Conservation (phyloP, 129 eudicot species). For the Pulicaria dysenterica region DNA sequence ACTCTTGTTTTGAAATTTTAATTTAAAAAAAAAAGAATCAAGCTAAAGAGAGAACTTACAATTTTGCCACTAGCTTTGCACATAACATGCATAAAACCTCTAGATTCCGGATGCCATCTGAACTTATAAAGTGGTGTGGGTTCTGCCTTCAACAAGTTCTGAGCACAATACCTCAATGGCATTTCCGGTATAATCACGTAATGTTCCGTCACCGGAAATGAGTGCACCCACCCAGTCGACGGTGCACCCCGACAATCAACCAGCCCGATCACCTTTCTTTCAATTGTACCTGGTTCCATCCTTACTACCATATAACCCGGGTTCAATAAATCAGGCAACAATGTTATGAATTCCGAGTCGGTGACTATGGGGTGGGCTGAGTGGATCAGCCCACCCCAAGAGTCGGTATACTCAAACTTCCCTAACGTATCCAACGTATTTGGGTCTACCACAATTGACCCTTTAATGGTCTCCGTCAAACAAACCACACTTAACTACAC, state of each 20-base stretch:
- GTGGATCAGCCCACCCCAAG: conserved; percentile 69
- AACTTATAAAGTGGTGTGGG: conserved; percentile 95
- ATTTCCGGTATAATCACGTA: conserved; percentile 90
- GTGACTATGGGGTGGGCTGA: conserved; percentile 98
- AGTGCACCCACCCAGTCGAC: conserved; percentile 92
- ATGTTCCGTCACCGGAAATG: conserved; percentile 92
- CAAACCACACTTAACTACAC: conserved; percentile 82
- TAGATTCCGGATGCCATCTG: conserved; percentile 88
- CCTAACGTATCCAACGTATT: conserved; percentile 75
- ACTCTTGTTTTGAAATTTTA: too few species aligned
- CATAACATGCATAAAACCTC: conserved; percentile 90
- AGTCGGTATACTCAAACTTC: conserved; percentile 76
- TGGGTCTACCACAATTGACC: conserved; percentile 87
- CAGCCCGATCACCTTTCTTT: conserved; percentile 78
- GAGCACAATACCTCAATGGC: conserved; percentile 92
- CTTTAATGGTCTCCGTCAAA: conserved; percentile 85
- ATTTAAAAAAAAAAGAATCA: too few species aligned
- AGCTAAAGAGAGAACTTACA: conserved; percentile 41
- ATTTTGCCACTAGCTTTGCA: conserved; percentile 86
- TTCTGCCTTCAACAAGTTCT: conserved; percentile 79
- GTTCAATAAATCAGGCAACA: conserved; percentile 77
- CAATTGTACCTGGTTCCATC: conserved; percentile 81
- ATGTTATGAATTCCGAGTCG: conserved; percentile 60
- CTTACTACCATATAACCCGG: conserved; percentile 83
- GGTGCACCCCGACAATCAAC: conserved; percentile 89